These are phyloP conservation scores for Gomphus bonarii DNA, from an alignment of 1,284 basidiomycete species.

Conservation along the genomic window DNA sequence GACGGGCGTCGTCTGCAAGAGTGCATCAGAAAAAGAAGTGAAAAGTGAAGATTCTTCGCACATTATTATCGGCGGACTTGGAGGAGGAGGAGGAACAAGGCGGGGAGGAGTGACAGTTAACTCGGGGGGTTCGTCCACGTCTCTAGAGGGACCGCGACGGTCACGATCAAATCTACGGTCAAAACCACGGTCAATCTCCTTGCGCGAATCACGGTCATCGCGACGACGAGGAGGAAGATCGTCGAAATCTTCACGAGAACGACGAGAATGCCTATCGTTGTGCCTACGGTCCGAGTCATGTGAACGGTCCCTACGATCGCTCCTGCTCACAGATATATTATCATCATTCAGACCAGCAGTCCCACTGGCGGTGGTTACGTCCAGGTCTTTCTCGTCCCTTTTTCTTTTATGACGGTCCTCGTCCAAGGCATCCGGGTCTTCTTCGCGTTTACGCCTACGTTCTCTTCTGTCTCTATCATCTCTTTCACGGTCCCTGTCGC, in stretches of 20 bases:
- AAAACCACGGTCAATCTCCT: conserved; percentile 11
- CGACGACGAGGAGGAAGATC: conserved; percentile 4
- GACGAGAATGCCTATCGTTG: conserved; percentile 32
- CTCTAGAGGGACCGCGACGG: conserved; percentile 7
- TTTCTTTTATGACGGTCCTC: conserved; percentile 45
- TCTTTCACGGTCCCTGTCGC: conserved; percentile 22
- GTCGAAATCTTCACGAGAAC: conserved; percentile 22
- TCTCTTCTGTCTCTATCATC: conserved; percentile 28
- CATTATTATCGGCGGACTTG: conserved; percentile 2
- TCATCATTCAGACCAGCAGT: conserved; percentile 33
- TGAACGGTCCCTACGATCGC: conserved; percentile 42
- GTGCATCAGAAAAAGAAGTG: background rate
- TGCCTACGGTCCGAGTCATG: conserved; percentile 40
- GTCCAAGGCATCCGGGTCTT: conserved; percentile 38
- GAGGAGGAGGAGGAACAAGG: background rate
- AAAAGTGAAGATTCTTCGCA: background rate
- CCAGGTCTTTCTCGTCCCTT: conserved; percentile 36
- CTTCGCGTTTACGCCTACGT: conserved; percentile 48
- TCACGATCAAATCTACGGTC: conserved; percentile 15
- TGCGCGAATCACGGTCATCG: conserved; percentile 17
- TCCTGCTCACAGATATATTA: conserved; percentile 39
- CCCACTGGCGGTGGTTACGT: conserved; percentile 26
- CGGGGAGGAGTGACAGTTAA: background rate
- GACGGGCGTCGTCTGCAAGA: conserved; percentile 48
- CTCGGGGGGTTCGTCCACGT: background rate